phyloP scores from a whole-genome alignment of 2,329 filamentous ascomycete species.

The Blastomyces emzantsi region DNA sequence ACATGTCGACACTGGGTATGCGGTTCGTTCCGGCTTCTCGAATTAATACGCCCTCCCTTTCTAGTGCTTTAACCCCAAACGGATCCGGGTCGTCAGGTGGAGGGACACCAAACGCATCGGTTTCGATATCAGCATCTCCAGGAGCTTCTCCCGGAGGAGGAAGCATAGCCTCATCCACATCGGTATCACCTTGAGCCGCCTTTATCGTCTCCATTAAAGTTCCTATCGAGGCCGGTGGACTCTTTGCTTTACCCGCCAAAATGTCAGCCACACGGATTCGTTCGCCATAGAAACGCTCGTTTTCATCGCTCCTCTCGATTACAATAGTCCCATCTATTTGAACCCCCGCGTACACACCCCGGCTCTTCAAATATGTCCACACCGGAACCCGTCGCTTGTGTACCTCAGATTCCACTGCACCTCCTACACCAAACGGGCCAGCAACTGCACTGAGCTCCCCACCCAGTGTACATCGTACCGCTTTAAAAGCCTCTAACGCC shows the following conservation, averaged over 20 bases:
- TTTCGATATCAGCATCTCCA: slow-evolving; percentile 56
- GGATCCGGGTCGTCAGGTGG: slow-evolving; percentile 77
- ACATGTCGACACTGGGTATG: slow-evolving; percentile 66
- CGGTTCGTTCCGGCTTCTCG: slow-evolving; percentile 74
- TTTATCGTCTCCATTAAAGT: slow-evolving; percentile 74
- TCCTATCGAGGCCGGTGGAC: slow-evolving; percentile 48
- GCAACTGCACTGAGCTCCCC: slow-evolving; percentile 68
- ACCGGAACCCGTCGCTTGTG: slow-evolving; percentile 62
- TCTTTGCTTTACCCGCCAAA: slow-evolving; percentile 49
- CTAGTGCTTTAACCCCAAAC: slow-evolving; percentile 82
- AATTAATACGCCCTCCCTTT: slow-evolving; percentile 81
- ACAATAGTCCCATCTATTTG: slow-evolving; percentile 81
- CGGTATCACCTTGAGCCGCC: slow-evolving; percentile 71
- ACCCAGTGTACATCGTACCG: slow-evolving; percentile 68
- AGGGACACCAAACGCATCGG: slow-evolving; percentile 64
- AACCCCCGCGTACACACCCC: slow-evolving; percentile 79
- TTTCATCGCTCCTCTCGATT: slow-evolving; percentile 79
- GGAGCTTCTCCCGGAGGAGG: slow-evolving; percentile 61
- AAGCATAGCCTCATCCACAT: slow-evolving; percentile 61
- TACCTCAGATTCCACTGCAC: slow-evolving; percentile 59
- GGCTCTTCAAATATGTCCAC: slow-evolving; percentile 81
- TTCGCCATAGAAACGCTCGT: slow-evolving; percentile 73
- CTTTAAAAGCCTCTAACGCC: slow-evolving; percentile 75
- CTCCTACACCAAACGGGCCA: slow-evolving; percentile 69
- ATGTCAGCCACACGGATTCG: slow-evolving; percentile 54